A percentile compares a stretch with the other conserved stretches of the same genome.
These are phyloP conservation scores for Globisporangium apiculatum DNA, from an alignment of 352 stramenopile species.

Conservation along the genomic window DNA sequence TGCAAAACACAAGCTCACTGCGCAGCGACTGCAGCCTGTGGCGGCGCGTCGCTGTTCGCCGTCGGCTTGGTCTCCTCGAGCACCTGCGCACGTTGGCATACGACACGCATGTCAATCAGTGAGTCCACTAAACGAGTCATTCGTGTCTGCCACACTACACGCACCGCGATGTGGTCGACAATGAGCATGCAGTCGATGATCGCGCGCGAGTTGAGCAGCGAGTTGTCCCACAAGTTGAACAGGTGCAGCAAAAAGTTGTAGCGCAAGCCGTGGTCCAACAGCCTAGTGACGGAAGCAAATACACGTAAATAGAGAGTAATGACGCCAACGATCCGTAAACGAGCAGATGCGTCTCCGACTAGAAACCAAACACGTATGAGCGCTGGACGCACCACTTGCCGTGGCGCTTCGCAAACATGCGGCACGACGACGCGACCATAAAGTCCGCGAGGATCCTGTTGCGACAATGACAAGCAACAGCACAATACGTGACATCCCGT, in stretches of 20 bases:
- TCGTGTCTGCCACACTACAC: background rate
- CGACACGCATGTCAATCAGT: no score
- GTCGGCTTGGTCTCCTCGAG: constrained; percentile 26
- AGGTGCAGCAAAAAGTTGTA: constrained; percentile 87
- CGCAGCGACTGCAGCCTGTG: background rate
- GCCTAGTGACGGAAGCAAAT: constrained; percentile 20
- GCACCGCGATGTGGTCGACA: constrained; percentile 58
- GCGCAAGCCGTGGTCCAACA: constrained; percentile 66
- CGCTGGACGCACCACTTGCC: constrained; percentile 53
- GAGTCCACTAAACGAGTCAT: no score
- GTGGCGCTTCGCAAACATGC: constrained; percentile 75
- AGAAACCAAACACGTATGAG: background rate
- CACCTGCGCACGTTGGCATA: constrained; percentile 10
- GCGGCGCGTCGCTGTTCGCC: background rate
- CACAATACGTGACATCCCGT: background rate
- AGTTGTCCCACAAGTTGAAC: constrained; percentile 90
- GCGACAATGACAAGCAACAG: background rate
- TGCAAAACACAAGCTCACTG: background rate
- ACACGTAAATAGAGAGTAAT: background rate
- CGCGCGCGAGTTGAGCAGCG: constrained; percentile 71
- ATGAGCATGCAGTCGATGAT: constrained; percentile 88
- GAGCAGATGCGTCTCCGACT: no score
- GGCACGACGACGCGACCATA: constrained; percentile 81
- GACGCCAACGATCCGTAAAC: no score
- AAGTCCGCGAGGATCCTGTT: constrained; percentile 77